Base-by-base conservation (phyloP, 768 basidiomycete genomes). In the Hericium alpestre region DNA sequence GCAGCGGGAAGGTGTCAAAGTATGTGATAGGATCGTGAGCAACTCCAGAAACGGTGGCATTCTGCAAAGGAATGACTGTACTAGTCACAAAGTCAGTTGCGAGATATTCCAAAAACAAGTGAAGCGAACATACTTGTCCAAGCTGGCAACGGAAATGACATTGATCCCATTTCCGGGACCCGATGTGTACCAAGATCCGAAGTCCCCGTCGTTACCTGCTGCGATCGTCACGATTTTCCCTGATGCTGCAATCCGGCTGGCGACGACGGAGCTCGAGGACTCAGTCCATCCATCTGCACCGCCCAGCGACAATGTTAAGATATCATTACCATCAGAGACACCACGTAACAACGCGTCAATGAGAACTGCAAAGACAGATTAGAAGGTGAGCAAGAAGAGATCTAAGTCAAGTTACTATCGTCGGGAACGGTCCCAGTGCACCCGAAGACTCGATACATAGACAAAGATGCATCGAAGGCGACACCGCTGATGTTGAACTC, bases 401-500 rank as follows among this genome's bases (percentile, higher is more conserved):
- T 43, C 38, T 7, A 8, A 39, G 38, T 18, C 11, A 22, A 48
- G 73, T 47, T 61, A 84, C 83, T 67, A 67, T 84, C 75, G 62
- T 81, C 76, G 50, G 71, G 74, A 58, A 79, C 74, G 10, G 58
- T 65, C 0, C 81, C 82, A 2, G 54, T 60, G 65, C 87, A 88
- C 2, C 82, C 80, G 64, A 85, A 86, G 10, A 87, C 72, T 53
- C 82, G 68, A 70, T 83, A 83, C 4, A 76, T 65, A 3, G 71
- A 76, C 39, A 86, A 67, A 2, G 76, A 76, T 0, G 84, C 81
- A 1, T 76, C 73, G 57, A 77, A 84, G 2, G 87, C 86, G 41
- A 86, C 85, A 55, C 87, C 87, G 51, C 79, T 81, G 63, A 87
- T 79, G 68, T 81, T 81, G 72, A 79, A 84, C 38, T 67, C 64